A percentile compares a stretch with the other conserved stretches of the same genome.
Evolutionary conservation across 2,329 filamentous ascomycete species (phyloP).

Genomic region (Canariomyces notabilis): DNA sequence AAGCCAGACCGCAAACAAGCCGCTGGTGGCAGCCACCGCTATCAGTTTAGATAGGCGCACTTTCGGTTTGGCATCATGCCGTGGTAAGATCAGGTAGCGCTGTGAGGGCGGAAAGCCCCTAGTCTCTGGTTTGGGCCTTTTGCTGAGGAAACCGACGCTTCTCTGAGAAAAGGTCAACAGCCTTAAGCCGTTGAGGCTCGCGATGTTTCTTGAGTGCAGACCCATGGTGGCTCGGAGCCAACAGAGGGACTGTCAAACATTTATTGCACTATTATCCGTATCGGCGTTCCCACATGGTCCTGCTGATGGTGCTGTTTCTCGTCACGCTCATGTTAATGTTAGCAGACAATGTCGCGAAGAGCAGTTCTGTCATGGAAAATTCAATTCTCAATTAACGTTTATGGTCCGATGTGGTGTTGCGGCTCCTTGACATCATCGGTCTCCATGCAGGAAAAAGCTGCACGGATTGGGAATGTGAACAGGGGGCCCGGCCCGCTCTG

Average conservation of each 20-base stretch:
- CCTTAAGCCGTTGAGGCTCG: not conserved
- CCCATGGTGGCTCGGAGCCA: slow-evolving; percentile 5
- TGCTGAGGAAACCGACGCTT: not conserved
- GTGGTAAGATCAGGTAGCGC: slow-evolving; percentile 20
- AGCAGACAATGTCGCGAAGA: not conserved
- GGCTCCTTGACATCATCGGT: not conserved
- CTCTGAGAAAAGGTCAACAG: not conserved
- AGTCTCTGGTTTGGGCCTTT: not conserved
- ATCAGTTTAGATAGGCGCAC: slow-evolving; percentile 26
- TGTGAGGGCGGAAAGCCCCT: not conserved
- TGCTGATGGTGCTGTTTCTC: not conserved
- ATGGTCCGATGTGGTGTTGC: too few species aligned
- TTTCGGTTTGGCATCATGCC: slow-evolving; percentile 9
- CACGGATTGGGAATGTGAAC: not conserved
- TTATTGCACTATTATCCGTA: not conserved
- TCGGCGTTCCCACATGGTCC: not conserved
- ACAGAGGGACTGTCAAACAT: not conserved
- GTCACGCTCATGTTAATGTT: not conserved
- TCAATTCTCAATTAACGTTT: not conserved
- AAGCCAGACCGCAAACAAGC: slow-evolving; percentile 36
- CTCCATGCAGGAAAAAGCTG: not conserved
- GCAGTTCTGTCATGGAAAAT: not conserved
- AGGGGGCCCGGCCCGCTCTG: too few species aligned
- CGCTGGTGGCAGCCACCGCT: slow-evolving; percentile 30
- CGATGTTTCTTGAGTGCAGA: not conserved